These are phyloP conservation scores for Calophaca sinica DNA, from an alignment of 306 rosid genomes.

Conservation along the genomic window DNA sequence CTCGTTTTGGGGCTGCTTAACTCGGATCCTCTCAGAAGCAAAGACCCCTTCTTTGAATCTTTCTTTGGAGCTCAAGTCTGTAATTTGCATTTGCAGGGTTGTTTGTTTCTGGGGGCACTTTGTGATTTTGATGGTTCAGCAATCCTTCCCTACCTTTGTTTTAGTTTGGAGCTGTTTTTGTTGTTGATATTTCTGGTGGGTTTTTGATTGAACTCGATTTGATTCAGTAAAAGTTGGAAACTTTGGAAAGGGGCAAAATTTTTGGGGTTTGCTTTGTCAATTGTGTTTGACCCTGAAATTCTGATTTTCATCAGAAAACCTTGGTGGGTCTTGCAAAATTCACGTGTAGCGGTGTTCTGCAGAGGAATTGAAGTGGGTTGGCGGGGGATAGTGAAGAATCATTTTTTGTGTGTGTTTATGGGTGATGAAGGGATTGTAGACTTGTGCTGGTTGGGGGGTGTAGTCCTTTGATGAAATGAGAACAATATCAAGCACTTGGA, in stretches of 20 bases:
- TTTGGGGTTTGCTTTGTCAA: slow-evolving; percentile 30
- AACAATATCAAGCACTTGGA: slow-evolving; percentile 57
- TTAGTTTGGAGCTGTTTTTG: slow-evolving; percentile 20
- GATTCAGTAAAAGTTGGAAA: slow-evolving; percentile 44
- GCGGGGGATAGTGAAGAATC: slow-evolving; percentile 40
- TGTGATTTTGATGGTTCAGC: slow-evolving; percentile 42
- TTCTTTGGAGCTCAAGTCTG: slow-evolving; percentile 33
- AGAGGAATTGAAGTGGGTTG: slow-evolving; percentile 50
- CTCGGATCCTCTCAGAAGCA: slow-evolving; percentile 66
- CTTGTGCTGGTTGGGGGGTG: slow-evolving; percentile 50
- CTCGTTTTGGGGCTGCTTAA: slow-evolving; percentile 43
- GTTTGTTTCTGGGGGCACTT: slow-evolving; percentile 17
- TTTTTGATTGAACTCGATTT: slow-evolving; percentile 42
- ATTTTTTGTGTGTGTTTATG: slow-evolving; percentile 22
- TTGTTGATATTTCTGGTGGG: slow-evolving; percentile 34
- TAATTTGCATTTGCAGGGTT: slow-evolving; percentile 33
- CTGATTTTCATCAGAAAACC: slow-evolving; percentile 37
- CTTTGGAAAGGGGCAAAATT: slow-evolving; percentile 22
- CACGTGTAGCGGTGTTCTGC: slow-evolving; percentile 36
- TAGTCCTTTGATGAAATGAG: slow-evolving; percentile 67
- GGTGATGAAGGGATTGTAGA: slow-evolving; percentile 49
- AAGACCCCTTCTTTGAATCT: slow-evolving; percentile 39
- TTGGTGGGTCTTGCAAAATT: slow-evolving; percentile 49
- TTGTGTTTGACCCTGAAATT: slow-evolving; percentile 41
- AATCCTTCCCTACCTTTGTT: background rate